Percentiles rank a stretch among this genome's conserved stretches.
These are phyloP conservation scores for Suillus occidentalis DNA, from an alignment of 768 basidiomycete genomes.

Conservation along the genomic window DNA sequence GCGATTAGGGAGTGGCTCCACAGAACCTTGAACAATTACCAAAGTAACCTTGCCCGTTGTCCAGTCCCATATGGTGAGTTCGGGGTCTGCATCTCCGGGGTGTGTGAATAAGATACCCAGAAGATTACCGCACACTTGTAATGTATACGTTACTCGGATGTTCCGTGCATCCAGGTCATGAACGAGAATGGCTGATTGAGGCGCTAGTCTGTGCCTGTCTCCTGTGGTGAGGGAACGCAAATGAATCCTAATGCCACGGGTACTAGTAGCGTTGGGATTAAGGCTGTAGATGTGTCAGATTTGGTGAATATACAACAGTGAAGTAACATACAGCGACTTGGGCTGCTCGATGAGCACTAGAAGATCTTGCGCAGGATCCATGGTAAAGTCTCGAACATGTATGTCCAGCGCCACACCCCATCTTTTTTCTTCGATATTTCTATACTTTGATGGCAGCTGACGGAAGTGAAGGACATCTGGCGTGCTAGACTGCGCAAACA, in stretches of 20 bases:
- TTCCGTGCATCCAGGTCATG: conserved; percentile 22
- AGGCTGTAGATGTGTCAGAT: conserved; percentile 1
- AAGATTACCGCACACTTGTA: conserved; percentile 57
- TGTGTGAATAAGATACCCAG: conserved; percentile 50
- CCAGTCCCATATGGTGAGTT: conserved; percentile 69
- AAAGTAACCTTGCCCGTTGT: conserved; percentile 49
- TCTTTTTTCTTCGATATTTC: conserved; percentile 43
- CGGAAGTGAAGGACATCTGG: conserved; percentile 39
- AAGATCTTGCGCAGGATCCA: conserved; percentile 70
- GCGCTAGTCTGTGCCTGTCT: conserved; percentile 44
- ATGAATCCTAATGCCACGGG: conserved; percentile 35
- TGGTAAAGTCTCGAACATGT: conserved; percentile 53
- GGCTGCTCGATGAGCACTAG: conserved; percentile 50
- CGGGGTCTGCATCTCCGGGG: conserved; percentile 35
- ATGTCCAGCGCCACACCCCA: conserved; percentile 44
- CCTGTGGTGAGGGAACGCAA: conserved; percentile 47
- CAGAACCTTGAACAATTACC: conserved; percentile 32
- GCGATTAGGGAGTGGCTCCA: conserved; percentile 4
- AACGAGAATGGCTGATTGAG: conserved; percentile 32
- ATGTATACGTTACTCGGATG: conserved; percentile 36
- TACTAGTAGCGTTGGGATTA: conserved; percentile 3
- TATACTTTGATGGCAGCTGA: conserved; percentile 49
- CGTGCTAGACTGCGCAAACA: conserved; percentile 44
- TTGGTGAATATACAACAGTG: conserved; percentile 4
- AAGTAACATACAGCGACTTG: conserved; percentile 30